A percentile compares a stretch with the other conserved stretches of the same genome.
Evolutionary conservation across 2,329 filamentous ascomycete genomes (phyloP).

Genomic region (Neoscytalidium dimidiatum): DNA sequence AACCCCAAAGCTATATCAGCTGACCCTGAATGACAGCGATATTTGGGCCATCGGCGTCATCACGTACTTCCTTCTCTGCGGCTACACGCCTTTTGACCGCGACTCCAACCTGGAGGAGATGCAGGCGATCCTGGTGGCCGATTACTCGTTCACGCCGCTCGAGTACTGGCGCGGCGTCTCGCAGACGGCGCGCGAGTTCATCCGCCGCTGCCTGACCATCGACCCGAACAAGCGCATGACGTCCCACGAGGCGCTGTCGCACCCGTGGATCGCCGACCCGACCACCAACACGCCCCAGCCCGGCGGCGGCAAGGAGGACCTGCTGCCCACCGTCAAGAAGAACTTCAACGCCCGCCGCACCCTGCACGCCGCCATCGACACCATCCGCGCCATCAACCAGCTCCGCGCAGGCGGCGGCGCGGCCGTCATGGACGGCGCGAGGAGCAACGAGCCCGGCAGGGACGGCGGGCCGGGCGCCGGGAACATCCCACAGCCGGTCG

Average conservation of each 20-base stretch:
- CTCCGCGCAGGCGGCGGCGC: conserved; percentile 60
- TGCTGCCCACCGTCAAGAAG: conserved; percentile 68
- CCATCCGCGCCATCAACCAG: conserved; percentile 68
- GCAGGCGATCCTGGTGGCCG: conserved; percentile 95
- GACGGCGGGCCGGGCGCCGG: conserved; percentile 21
- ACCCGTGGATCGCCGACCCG: conserved; percentile 64
- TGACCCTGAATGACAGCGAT: conserved; percentile 55
- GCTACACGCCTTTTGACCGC: conserved; percentile 96
- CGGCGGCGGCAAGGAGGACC: conserved; percentile 48
- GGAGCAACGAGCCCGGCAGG: conserved; percentile 55
- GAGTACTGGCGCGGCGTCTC: conserved; percentile 98
- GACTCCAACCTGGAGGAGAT: conserved; percentile 98
- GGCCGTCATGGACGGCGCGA: conserved; percentile 63
- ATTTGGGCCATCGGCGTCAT: conserved; percentile 99
- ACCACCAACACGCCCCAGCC: conserved; percentile 41
- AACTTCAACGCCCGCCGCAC: conserved; percentile 69
- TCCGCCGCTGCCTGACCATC: conserved; percentile 86
- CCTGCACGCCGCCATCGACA: conserved; percentile 68
- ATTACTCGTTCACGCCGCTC: conserved; percentile 91
- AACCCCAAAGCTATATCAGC: neutral
- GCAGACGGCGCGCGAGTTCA: conserved; percentile 79
- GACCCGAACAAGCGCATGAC: conserved; percentile 88
- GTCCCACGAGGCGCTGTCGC: conserved; percentile 72
- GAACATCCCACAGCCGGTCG: conserved; percentile 9
- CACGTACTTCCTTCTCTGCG: conserved; percentile 96